A percentile compares a stretch with the other conserved stretches of the same genome.
Conservation (phyloP, 345 rosid genomes). For the Eucalyptus paniculata region DNA sequence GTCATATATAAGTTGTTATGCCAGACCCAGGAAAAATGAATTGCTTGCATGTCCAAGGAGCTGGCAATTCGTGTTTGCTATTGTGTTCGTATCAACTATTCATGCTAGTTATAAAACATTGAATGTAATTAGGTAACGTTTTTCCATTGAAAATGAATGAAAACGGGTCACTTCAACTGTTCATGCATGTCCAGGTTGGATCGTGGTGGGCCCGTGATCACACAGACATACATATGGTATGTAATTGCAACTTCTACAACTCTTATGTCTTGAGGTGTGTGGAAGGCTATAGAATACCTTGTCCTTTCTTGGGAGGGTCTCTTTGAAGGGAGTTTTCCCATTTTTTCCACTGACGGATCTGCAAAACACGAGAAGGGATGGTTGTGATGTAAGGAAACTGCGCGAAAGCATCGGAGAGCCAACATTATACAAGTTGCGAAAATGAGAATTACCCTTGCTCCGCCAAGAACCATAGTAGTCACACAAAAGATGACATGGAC, state of each 20-base stretch:
- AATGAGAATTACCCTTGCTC: conserved; percentile 39
- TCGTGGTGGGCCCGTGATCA: not conserved
- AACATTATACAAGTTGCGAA: not conserved
- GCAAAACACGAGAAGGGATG: not conserved
- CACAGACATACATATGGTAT: not conserved
- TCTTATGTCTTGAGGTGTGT: not conserved
- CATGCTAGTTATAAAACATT: not conserved
- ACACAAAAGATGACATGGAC: conserved; percentile 75
- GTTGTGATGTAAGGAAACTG: not conserved
- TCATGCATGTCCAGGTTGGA: not conserved
- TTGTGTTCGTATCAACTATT: not conserved
- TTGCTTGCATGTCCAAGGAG: not conserved
- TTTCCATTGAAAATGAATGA: not conserved
- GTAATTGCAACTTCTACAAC: not conserved
- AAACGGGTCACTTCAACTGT: not conserved
- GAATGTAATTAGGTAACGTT: not conserved
- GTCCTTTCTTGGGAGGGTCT: not conserved
- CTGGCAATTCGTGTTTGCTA: not conserved
- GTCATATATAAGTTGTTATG: not conserved
- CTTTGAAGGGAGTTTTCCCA: conserved; percentile 38
- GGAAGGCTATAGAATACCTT: not conserved
- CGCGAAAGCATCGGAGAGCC: not conserved
- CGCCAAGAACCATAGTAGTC: conserved; percentile 68
- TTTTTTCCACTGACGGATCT: conserved; percentile 74
- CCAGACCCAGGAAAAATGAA: not conserved